These are phyloP conservation scores for Carex kokanica DNA, from an alignment of 176 grass and related monocot species.

Conservation along the genomic window DNA sequence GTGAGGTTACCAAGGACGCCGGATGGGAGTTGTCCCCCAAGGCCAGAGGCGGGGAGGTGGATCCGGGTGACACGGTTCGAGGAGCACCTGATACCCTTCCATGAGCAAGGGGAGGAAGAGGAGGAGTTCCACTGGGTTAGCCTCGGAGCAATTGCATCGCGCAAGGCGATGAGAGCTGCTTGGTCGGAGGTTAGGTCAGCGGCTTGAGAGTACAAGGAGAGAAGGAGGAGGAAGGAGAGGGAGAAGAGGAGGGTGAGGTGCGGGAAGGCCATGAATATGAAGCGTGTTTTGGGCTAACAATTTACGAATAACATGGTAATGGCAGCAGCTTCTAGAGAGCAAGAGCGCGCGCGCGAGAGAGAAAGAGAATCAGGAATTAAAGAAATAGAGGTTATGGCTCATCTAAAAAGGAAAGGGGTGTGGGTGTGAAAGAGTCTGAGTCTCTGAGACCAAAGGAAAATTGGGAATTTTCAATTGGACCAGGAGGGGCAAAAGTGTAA, in stretches of 20 bases:
- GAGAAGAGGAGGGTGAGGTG: constrained; percentile 21
- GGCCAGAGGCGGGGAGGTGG: constrained; percentile 37
- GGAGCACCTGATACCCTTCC: constrained; percentile 55
- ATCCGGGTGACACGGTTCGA: constrained; percentile 41
- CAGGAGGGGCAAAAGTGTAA: not conserved
- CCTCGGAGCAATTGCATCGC: constrained; percentile 28
- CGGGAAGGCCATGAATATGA: not conserved
- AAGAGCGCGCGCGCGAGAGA: not conserved
- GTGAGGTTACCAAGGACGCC: constrained; percentile 80
- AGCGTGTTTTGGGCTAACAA: not conserved
- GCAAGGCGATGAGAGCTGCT: constrained; percentile 53
- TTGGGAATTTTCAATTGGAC: too few relatives aligned
- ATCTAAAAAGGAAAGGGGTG: not conserved
- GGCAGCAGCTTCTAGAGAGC: not conserved
- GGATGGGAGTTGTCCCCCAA: constrained; percentile 34
- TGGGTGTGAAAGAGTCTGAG: constrained; percentile 13
- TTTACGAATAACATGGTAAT: not conserved
- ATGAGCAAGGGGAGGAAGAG: constrained; percentile 40
- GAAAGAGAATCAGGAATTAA: not conserved
- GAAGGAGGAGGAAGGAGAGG: not conserved
- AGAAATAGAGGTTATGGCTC: not conserved
- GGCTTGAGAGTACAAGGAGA: not conserved
- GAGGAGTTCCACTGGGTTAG: constrained; percentile 38
- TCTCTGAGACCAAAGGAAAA: not conserved
- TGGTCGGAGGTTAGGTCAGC: constrained; percentile 41